Conservation (phyloP, 83 land plant species). For the Picea mariana region DNA sequence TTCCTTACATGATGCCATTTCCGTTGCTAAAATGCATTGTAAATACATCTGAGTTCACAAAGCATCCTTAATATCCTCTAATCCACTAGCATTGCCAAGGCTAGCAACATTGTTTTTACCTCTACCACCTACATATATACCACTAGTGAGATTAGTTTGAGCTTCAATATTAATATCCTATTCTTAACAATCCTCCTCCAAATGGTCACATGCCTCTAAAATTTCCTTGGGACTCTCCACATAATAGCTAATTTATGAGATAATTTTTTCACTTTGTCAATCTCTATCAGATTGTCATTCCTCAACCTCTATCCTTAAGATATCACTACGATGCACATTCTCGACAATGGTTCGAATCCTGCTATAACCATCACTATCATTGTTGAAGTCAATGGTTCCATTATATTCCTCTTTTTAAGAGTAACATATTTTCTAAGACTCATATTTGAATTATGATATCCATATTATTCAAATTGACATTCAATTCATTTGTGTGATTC, state of each 20-base stretch:
- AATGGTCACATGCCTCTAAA: background rate
- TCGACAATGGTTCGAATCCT: background rate
- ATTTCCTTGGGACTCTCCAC: background rate
- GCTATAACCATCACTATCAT: background rate
- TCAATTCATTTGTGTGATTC: no score
- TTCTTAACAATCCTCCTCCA: background rate
- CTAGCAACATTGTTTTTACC: constrained; percentile 40
- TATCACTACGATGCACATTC: background rate
- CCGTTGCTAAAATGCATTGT: constrained; percentile 18
- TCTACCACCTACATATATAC: constrained; percentile 65
- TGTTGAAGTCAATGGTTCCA: no score
- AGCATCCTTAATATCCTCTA: constrained; percentile 22
- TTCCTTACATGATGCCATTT: background rate
- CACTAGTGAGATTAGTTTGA: constrained; percentile 53
- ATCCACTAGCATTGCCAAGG: constrained; percentile 12
- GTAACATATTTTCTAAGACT: no score
- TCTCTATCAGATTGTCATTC: background rate
- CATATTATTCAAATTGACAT: no score
- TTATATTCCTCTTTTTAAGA: no score
- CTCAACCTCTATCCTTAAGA: background rate
- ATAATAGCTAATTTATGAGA: background rate
- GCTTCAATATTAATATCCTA: constrained; percentile 31
- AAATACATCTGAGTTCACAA: background rate
- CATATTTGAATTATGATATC: no score
- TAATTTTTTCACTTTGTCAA: background rate